Evolutionary conservation across 2,329 filamentous ascomycete genomes (phyloP).

Genomic region (Colletotrichum melonis): DNA sequence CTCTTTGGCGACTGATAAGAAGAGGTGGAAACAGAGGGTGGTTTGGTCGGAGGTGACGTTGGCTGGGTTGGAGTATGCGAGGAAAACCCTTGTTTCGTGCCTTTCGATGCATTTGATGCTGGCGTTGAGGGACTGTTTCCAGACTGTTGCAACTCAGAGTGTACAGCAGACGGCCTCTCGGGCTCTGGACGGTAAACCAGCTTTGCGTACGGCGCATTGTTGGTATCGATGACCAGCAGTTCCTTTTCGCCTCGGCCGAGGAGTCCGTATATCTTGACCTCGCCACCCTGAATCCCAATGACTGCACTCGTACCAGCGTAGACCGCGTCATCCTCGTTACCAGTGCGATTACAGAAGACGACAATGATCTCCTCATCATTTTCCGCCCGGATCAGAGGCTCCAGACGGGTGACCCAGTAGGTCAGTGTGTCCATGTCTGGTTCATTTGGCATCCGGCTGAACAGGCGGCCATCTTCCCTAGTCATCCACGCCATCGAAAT

Average conservation of each 20-base stretch:
- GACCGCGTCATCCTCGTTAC: constrained; percentile 71
- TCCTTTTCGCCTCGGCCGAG: constrained; percentile 78
- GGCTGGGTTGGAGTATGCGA: too few species aligned
- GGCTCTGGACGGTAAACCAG: constrained; percentile 52
- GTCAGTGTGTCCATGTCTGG: constrained; percentile 79
- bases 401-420: constrained; percentile 80
- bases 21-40: too few species aligned
- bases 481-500: constrained; percentile 85
- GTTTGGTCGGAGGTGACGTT: too few species aligned
- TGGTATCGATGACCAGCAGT: constrained; percentile 75
- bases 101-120: too few species aligned
- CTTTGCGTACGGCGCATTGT: constrained; percentile 55
- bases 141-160: too few species aligned
- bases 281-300: constrained; percentile 72
- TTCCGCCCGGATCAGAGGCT: constrained; percentile 69
- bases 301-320: constrained; percentile 83
- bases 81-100: too few species aligned
- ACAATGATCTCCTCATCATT: constrained; percentile 67
- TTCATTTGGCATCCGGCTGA: constrained; percentile 60
- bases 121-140: too few species aligned
- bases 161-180: too few species aligned
- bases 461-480: constrained; percentile 58
- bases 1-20: too few species aligned
- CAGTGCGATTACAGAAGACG: constrained; percentile 77
- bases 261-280: constrained; percentile 76